Percentiles rank a stretch among this genome's conserved stretches.
These are phyloP conservation scores for Ogataea populi-albae DNA, from an alignment of 805 yeast genomes.

Conservation along the genomic window DNA sequence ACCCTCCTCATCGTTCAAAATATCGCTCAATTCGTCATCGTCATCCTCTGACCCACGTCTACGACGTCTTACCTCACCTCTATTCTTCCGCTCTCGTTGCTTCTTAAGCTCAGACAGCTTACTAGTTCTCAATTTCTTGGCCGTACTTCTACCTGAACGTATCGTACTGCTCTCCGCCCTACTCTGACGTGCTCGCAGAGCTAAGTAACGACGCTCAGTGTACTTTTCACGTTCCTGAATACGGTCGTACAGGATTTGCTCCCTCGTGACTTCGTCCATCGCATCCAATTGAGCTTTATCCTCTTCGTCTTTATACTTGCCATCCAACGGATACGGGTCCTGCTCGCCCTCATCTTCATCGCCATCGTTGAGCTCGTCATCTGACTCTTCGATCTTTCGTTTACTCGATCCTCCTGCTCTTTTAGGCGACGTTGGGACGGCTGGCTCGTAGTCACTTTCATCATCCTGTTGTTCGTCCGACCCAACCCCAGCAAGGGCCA, in stretches of 20 bases:
- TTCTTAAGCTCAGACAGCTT: constrained; percentile 35
- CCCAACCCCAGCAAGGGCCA: constrained; percentile 88
- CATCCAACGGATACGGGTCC: constrained; percentile 92
- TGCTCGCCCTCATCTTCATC: constrained; percentile 40
- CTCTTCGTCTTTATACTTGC: constrained; percentile 78
- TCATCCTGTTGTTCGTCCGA: constrained; percentile 42
- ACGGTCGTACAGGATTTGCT: constrained; percentile 86
- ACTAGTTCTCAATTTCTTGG: constrained; percentile 32
- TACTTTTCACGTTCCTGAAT: constrained; percentile 86
- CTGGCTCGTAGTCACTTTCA: constrained; percentile 37
- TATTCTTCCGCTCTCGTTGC: constrained; percentile 36
- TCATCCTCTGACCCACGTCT: constrained; percentile 40
- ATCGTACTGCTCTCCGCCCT: constrained; percentile 36
- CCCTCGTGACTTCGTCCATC: constrained; percentile 91
- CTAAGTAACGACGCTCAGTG: constrained; percentile 79
- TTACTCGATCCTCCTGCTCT: constrained; percentile 18
- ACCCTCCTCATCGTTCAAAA: constrained; percentile 33
- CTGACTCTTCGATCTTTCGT: constrained; percentile 32
- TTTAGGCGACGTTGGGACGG: constrained; percentile 28
- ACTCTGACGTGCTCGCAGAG: constrained; percentile 71
- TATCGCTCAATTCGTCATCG: constrained; percentile 34
- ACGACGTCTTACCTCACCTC: constrained; percentile 22
- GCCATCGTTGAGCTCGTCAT: constrained; percentile 35
- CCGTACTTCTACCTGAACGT: constrained; percentile 23
- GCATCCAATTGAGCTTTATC: constrained; percentile 65